Evolutionary conservation across 345 rosid genomes (phyloP), one percentile per base, ranked within the genome.

Genomic region (Euphorbia peplus): DNA sequence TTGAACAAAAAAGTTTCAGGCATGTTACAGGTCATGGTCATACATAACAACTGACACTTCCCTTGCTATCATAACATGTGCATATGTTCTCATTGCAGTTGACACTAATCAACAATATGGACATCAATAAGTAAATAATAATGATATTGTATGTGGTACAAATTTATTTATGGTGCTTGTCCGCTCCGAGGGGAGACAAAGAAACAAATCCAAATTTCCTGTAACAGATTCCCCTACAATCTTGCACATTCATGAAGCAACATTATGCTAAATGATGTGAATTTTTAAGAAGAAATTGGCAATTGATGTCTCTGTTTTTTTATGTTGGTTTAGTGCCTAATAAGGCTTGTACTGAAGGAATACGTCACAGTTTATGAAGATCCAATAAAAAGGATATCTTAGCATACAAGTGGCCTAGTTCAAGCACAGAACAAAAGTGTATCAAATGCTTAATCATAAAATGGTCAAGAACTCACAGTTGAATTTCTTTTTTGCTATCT

Each of bases 401-500:
- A 15, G 56, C 9, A 18, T 64, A 64, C 19, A 26, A 16, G 32
- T 63, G 29, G 0, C 8, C 46, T 42, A 22, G 51, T 63, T 42
- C n/a, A 44, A 47, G 12, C 11, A 1, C 32, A 25, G 6, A 46
- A 25, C 12, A 26, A 69, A 63, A 24, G 18, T 44, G 46, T 6
- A 25, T 6, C 28, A 30, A 14, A 21, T 26, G n/a, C 19, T 57
- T 4, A 9, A 19, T 42, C 37, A 71, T 60, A 44, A 76, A 35
- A 55, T 1, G 60, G 8, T 70, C 29, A 64, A 79, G 10, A 72
- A 80, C 97, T 88, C 69, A 91, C 99, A 19, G 67, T 95, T 91
- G 76, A 91, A 87, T 83, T 85, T 85, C 83, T 87, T 90, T 79
- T 95, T 88, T 1, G 96, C 82, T 68, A 88, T 82, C 82, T 83